Base-by-base conservation (phyloP, 106 monocot genomes). In the Apostasia ramifera region DNA sequence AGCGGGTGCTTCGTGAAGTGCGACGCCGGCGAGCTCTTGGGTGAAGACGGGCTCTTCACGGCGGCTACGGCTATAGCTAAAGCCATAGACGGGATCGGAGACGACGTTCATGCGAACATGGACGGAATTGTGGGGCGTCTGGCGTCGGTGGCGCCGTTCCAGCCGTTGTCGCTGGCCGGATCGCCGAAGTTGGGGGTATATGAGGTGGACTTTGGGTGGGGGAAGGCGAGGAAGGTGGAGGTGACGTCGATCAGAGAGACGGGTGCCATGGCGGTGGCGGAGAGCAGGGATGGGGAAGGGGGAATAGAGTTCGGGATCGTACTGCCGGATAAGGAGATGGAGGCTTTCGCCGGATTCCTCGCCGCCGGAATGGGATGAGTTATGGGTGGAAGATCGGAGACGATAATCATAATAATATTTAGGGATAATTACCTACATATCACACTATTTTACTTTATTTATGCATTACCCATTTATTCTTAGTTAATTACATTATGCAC, bases 151-250 rank as follows among this genome's bases (percentile, higher is more conserved):
- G 9, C n/a, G 3, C 6, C 11, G 8, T 5, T 4, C 50, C 4
- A 8, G 50, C 6, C 15, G 0, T 50, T 69, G 6, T 40, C 68
- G 2, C 57, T 75, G 26, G 75, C 75, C 5, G 75, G 75, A 42
- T 75, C 75, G 58, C 75, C 68, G 51, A 59, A 53, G 68, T 44
- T 75, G 48, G 42, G 68, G 11, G 39, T 75, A 4, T 75, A 75
- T 57, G 61, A 12, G 8, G 48, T 51, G 37, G 75, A 68, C 57
- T 75, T 75, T 47, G 75, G 68, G n/a, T 75, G 75, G 75, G 67
- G 75, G n/a, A 57, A 50, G 41, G 67, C 75, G 2, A 5, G 46
- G 57, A 75, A 75, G 58, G 60, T 68, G 38, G 75, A 75, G 75
- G 9, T 68, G n/a, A 11, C 51, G 0, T 75, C 68, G 0, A 75